These are phyloP conservation scores for Monosporascus sp. DNA, from an alignment of 2,329 filamentous ascomycete genomes.

Conservation along the genomic window DNA sequence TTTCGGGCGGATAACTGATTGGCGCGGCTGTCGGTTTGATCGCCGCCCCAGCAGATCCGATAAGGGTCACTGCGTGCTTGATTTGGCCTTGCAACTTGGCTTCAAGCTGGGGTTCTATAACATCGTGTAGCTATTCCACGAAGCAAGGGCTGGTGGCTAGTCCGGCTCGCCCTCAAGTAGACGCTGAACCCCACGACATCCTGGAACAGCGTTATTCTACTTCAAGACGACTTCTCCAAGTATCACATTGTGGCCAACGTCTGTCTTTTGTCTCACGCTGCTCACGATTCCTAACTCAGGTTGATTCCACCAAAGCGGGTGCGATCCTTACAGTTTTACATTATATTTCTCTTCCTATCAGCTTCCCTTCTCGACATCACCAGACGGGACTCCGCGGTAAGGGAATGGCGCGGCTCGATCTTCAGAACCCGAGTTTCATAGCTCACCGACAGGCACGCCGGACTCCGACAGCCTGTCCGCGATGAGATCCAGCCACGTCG, in stretches of 20 bases:
- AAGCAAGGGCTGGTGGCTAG: too few species aligned
- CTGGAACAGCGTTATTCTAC: too few species aligned
- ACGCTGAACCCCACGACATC: too few species aligned
- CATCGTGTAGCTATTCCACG: too few species aligned
- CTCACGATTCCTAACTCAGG: background rate
- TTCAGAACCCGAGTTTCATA: slow-evolving; percentile 18
- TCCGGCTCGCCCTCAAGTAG: too few species aligned
- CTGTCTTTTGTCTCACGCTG: background rate
- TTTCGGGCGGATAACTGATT: background rate
- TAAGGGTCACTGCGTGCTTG: too few species aligned
- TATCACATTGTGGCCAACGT: background rate
- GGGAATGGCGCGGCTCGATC: too few species aligned
- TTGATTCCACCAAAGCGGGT: background rate
- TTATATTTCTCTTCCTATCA: background rate
- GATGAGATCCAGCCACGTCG: slow-evolving; percentile 62
- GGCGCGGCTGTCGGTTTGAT: background rate
- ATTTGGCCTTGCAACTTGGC: too few species aligned
- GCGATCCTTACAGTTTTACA: background rate
- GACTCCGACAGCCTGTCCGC: slow-evolving; percentile 31
- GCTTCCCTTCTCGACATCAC: background rate
- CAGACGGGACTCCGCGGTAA: background rate
- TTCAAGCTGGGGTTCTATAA: too few species aligned
- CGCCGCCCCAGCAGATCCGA: background rate
- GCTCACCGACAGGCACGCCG: slow-evolving; percentile 20
- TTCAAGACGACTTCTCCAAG: too few species aligned